Percentiles rank a stretch among this genome's conserved stretches.
Conservation (phyloP, 768 basidiomycete genomes). For the Leccinum disarticulatum region DNA sequence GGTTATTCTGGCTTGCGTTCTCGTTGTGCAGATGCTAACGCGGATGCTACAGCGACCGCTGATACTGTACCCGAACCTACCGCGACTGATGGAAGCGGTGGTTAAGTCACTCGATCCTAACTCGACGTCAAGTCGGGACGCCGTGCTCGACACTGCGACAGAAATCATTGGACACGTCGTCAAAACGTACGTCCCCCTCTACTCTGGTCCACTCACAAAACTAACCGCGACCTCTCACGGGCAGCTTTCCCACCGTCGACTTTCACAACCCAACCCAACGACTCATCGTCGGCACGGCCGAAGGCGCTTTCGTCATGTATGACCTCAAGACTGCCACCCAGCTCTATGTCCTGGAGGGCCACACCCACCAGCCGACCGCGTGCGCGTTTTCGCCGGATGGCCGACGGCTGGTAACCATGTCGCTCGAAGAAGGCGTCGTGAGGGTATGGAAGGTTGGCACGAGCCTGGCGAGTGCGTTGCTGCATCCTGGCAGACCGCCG, state of each 20-base stretch:
- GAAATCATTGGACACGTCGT: conserved; percentile 96
- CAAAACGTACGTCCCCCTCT: conserved; percentile 59
- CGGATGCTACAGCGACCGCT: conserved; percentile 61
- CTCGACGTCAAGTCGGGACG: conserved; percentile 70
- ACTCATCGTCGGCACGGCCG: conserved; percentile 89
- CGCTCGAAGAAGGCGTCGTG: conserved; percentile 79
- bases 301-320: conserved; percentile 94
- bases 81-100: conserved; percentile 88
- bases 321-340: conserved; percentile 95
- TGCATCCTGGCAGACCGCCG: conserved; percentile 88
- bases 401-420: conserved; percentile 81
- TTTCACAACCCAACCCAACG: conserved; percentile 87
- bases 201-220: background rate
- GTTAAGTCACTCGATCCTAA: conserved; percentile 97
- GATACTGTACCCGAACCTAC: conserved; percentile 80
- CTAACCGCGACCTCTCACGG: background rate
- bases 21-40: background rate
- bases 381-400: conserved; percentile 95
- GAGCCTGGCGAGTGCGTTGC: conserved; percentile 78
- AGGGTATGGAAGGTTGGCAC: conserved; percentile 96
- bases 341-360: conserved; percentile 91
- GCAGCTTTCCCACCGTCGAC: conserved; percentile 89
- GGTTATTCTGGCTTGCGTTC: conserved; percentile 35
- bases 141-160: conserved; percentile 87
- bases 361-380: conserved; percentile 76